phyloP scores from a whole-genome alignment of 2,329 filamentous ascomycete species.

The Pestalotiopsis sp. region DNA sequence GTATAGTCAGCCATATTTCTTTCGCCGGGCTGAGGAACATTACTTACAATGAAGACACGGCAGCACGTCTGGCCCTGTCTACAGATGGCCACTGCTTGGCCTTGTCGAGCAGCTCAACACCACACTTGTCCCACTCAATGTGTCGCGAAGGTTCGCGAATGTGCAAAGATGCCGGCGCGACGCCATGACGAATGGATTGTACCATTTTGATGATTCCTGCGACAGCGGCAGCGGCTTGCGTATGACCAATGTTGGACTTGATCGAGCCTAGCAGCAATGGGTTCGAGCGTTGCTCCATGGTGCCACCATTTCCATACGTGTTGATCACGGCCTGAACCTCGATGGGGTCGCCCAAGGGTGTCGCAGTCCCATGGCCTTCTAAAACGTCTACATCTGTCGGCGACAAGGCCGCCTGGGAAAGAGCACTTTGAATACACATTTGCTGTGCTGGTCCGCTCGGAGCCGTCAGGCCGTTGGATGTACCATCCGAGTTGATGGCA shows the following conservation, averaged over 20 bases:
- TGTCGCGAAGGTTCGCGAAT: constrained; percentile 9
- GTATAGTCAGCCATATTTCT: not conserved
- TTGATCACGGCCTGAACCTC: constrained; percentile 12
- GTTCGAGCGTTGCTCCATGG: not conserved
- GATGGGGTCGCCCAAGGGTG: constrained; percentile 17
- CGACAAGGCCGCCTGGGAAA: constrained; percentile 15
- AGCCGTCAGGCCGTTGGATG: constrained; percentile 21
- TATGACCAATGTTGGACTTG: constrained; percentile 40
- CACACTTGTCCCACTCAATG: constrained; percentile 4
- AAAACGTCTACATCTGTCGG: constrained; percentile 24
- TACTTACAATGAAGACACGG: constrained; percentile 8
- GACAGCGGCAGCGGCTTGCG: constrained; percentile 33
- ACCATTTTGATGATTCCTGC: constrained; percentile 38
- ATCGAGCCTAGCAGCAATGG: constrained; percentile 28
- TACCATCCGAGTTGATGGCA: constrained; percentile 39
- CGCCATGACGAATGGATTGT: not conserved
- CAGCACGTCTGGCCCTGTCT: not conserved
- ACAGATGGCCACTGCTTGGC: constrained; percentile 1
- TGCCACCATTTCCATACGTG: constrained; percentile 2
- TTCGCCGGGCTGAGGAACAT: not conserved
- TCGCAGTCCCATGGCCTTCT: constrained; percentile 34
- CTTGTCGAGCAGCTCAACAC: constrained; percentile 2
- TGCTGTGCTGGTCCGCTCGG: constrained; percentile 20
- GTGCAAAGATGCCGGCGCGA: constrained; percentile 4
- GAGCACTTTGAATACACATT: constrained; percentile 18